phyloP scores from a whole-genome alignment of 345 rosid species.

The Brassica cretica region DNA sequence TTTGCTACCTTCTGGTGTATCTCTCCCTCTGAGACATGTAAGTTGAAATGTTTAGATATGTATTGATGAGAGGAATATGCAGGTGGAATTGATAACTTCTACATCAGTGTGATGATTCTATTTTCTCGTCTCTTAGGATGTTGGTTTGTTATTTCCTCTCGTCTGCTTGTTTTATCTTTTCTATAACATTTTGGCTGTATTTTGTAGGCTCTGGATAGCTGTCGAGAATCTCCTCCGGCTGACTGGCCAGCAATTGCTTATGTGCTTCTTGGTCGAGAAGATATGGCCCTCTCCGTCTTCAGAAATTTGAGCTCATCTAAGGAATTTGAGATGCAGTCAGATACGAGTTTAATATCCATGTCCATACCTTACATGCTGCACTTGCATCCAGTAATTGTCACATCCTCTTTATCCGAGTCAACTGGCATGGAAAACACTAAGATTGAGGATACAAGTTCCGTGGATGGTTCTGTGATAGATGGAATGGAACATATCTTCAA shows the following conservation, averaged over 20 bases:
- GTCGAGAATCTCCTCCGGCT: conserved; percentile 90
- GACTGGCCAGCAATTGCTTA: conserved; percentile 97
- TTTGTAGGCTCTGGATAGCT: conserved; percentile 79
- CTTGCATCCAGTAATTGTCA: conserved; percentile 87
- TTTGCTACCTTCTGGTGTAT: conserved; percentile 79
- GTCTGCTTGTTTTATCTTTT: conserved; percentile 19
- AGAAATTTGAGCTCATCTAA: conserved; percentile 51
- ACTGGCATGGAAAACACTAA: conserved; percentile 61
- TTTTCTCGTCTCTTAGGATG: conserved; percentile 6
- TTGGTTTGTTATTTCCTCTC: conserved; percentile 8
- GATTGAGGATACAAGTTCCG: conserved; percentile 76
- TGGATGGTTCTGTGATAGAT: conserved; percentile 76
- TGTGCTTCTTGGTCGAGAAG: conserved; percentile 93
- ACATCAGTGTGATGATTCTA: conserved; percentile 3
- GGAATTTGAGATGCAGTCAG: conserved; percentile 59
- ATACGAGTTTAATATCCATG: conserved; percentile 65
- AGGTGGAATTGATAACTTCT: conserved; percentile 11
- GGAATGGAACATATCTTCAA: conserved; percentile 98
- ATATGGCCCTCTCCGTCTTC: conserved; percentile 70
- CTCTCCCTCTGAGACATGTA: conserved; percentile 97
- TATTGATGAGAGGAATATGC: conserved; percentile 14
- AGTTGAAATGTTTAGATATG: conserved; percentile 38
- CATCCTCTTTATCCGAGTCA: conserved; percentile 75
- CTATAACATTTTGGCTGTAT: conserved; percentile 29
- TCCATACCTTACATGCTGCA: conserved; percentile 94